These are phyloP conservation scores for Setomelanomma holmii DNA, from an alignment of 2,329 filamentous ascomycete genomes.

Conservation along the genomic window DNA sequence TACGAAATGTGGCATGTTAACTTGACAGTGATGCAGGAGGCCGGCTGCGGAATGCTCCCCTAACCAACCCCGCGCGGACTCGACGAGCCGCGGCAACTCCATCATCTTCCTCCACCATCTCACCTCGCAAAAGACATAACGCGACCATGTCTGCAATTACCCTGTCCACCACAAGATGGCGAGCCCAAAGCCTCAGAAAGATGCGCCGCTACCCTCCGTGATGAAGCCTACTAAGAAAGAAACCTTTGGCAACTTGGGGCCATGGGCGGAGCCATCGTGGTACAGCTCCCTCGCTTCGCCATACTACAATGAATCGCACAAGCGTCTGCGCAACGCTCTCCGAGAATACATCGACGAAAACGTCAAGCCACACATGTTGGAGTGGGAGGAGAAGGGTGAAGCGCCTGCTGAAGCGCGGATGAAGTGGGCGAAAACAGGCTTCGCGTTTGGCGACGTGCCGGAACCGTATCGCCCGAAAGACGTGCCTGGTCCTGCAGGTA, in stretches of 20 bases:
- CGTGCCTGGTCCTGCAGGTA: conserved; percentile 47
- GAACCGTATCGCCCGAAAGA: conserved; percentile 51
- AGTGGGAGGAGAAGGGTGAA: conserved; percentile 65
- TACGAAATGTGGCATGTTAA: no score
- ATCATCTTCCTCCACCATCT: conserved; percentile 4
- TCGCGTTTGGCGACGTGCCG: conserved; percentile 54
- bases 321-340: conserved; percentile 62
- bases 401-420: conserved; percentile 56
- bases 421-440: conserved; percentile 51
- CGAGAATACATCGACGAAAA: conserved; percentile 66
- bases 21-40: no score
- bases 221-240: conserved; percentile 34
- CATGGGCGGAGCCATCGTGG: conserved; percentile 58
- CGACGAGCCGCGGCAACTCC: conserved; percentile 22
- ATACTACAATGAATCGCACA: conserved; percentile 70
- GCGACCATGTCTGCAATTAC: background rate
- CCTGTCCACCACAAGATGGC: conserved; percentile 9
- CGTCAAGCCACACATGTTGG: conserved; percentile 64
- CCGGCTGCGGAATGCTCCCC: no score
- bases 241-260: conserved; percentile 45
- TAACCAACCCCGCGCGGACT: background rate
- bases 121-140: background rate
- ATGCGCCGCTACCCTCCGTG: conserved; percentile 19
- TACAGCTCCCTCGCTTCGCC: conserved; percentile 59
- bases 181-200: conserved; percentile 15